Base-by-base conservation (phyloP, 306 rosid genomes). In the Purshia tridentata region DNA sequence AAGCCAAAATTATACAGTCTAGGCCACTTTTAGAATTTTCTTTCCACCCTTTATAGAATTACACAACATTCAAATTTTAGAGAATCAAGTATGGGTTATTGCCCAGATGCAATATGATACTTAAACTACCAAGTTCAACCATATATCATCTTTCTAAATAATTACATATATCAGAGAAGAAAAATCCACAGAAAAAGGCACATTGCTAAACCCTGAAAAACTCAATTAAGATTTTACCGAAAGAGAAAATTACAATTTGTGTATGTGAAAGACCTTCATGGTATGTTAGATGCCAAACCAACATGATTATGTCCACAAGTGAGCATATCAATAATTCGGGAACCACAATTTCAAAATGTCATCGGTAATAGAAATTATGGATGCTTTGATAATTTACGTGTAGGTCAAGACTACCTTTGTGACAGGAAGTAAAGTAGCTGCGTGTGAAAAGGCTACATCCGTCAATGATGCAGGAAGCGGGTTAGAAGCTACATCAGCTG, bases 361-460 rank as follows among this genome's bases (percentile, higher is more conserved):
- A 69, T 14, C 7, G 22, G 51, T 6, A 13, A 23, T 16, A 45
- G 29, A 59, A 44, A 51, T 35, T 69, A n/a, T 35, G 70, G 69
- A 42, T 65, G 67, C 37, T 80, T 60, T 50, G 20, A 51, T 12
- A 14, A 60, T 12, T 46, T 49, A 48, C 0, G 13, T 37, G 8
- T 8, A 41, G 72, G 23, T 54, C 65, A 22, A 44, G 16, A 35
- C 6, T 72, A 94, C 99, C 99, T 95, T 95, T 4, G 99, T 95
- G 39, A 95, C 98, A 48, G 99, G 99, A 79, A 95, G 99, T 72
- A 95, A 80, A 6, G 99, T 91, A 62, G 99, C 99, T 41, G 99
- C 99, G 75, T 95, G 98, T 72, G 99, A 91, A 85, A 95, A 95
- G 65, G 97, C 98, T 47, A 95, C 99, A 84, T 95, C 97, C 5